Percentiles rank a stretch among this genome's conserved stretches.
Evolutionary conservation across 1,284 basidiomycete genomes (phyloP).

Genomic region (Melanopsichium pennsylvanicum): DNA sequence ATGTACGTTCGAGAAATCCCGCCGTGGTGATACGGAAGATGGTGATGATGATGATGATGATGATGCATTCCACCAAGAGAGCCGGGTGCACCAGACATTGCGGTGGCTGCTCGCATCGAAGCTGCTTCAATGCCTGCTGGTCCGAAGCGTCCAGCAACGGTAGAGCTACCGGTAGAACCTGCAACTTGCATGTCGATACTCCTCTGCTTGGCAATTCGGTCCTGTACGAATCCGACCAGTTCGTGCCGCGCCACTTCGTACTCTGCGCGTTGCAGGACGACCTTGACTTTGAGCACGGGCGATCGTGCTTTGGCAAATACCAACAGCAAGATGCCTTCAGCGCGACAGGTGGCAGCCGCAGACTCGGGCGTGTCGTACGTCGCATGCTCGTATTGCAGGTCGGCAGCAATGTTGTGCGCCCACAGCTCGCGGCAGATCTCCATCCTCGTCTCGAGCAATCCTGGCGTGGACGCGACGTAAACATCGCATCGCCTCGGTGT

Average conservation of each 20-base stretch:
- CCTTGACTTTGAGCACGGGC: constrained; percentile 58
- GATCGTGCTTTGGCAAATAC: constrained; percentile 55
- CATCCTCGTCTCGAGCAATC: constrained; percentile 77
- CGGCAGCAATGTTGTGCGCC: constrained; percentile 82
- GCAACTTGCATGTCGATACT: constrained; percentile 46
- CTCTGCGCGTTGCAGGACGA: constrained; percentile 53
- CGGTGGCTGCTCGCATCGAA: constrained; percentile 15
- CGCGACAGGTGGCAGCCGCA: constrained; percentile 58
- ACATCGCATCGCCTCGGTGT: constrained; percentile 81
- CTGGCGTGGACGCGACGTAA: constrained; percentile 77
- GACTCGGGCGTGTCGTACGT: constrained; percentile 56
- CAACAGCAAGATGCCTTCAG: constrained; percentile 62
- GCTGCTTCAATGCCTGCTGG: constrained; percentile 13
- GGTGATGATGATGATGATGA: constrained; percentile 32
- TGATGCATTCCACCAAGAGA: constrained; percentile 19
- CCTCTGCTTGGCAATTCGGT: constrained; percentile 52
- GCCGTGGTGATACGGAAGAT: constrained; percentile 23
- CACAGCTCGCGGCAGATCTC: constrained; percentile 80
- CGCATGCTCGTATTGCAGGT: constrained; percentile 76
- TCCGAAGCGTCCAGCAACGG: constrained; percentile 5
- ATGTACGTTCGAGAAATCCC: constrained; percentile 31
- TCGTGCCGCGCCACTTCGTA: constrained; percentile 58
- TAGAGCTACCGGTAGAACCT: constrained; percentile 13
- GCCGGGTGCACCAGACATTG: constrained; percentile 8
- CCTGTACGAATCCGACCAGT: constrained; percentile 50